Evolutionary conservation across 345 rosid species (phyloP), one percentile per base, ranked within the genome.

Genomic region (Linum usitatissimum): DNA sequence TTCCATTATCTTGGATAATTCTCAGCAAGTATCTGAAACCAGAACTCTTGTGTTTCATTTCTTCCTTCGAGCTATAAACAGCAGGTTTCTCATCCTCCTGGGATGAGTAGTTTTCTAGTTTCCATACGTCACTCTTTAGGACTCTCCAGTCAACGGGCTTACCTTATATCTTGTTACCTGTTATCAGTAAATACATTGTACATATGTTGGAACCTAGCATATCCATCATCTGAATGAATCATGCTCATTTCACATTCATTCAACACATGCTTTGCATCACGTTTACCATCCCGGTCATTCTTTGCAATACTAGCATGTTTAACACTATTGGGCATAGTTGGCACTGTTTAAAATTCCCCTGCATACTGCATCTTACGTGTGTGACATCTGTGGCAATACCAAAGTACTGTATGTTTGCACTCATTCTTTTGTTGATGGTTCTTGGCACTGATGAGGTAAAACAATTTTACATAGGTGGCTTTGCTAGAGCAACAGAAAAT

Each of bases 401-500:
- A 23, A 23, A 23, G 28, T 54, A 5, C 19, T 18, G 15, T 8
- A 15, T 17, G 21, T 53, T 19, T 53, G 18, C 19, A 19, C n/a
- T 40, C 13, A 5, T 40, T 40, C 8, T 19, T 15, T 19, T 53
- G 56, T 53, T 53, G 56, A 53, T 53, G 10, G 21, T 53, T 53
- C n/a, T 53, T 6, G 56, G 19, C 19, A 15, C 57, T 54, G 19
- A n/a, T 19, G 21, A 13, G 18, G 23, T 54, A 54, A 18, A 18
- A 54, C 19, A 13, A 17, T n/a, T 21, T 66, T 60, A 72, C 76
- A 70, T 70, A 93, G 97, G 76, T 89, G 60, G 88, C 91, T 64
- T 73, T 84, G 62, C 77, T 93, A 65, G 95, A 89, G 75, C 84
- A 80, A 64, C 81, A 83, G 70, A 81, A 76, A 56, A 67, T 64